Conservation (phyloP, 2,329 filamentous ascomycete genomes). For the Colletotrichum tamarilloi region DNA sequence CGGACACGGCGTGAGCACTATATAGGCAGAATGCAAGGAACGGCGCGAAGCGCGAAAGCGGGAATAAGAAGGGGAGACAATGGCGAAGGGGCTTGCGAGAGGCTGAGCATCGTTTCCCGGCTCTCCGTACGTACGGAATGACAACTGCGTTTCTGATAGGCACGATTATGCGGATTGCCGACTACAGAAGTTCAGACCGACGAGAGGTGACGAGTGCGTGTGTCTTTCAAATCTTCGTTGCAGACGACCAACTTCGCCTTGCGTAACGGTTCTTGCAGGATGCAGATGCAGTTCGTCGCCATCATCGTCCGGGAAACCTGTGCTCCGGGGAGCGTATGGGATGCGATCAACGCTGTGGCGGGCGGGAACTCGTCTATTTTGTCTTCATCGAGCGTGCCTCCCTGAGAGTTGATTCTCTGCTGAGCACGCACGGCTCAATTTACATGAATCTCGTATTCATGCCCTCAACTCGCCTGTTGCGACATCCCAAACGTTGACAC, state of each 20-base stretch:
- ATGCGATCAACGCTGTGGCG: neutral
- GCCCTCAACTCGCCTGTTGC: conserved; percentile 6
- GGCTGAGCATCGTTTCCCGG: neutral
- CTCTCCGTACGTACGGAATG: neutral
- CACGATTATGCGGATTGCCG: conserved; percentile 32
- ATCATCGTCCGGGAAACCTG: neutral
- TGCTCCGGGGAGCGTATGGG: neutral
- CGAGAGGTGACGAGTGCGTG: neutral
- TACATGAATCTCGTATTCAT: conserved; percentile 24
- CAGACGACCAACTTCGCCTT: neutral
- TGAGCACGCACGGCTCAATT: neutral
- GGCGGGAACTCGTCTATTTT: conserved; percentile 6
- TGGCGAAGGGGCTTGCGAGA: neutral
- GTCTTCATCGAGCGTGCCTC: neutral
- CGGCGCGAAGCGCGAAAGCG: neutral
- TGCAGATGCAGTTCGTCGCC: neutral
- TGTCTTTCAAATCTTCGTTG: neutral
- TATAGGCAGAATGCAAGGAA: conserved; percentile 23
- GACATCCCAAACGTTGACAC: conserved; percentile 5
- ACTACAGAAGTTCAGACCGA: conserved; percentile 2
- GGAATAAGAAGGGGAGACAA: neutral
- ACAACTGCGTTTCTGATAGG: conserved; percentile 25
- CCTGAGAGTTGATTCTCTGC: neutral
- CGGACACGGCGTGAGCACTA: conserved; percentile 5
- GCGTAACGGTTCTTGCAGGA: neutral